A percentile compares a stretch with the other conserved stretches of the same genome.
These are phyloP conservation scores for Aspergillus homomorphus DNA, from an alignment of 495 filamentous ascomycete genomes.

Conservation along the genomic window DNA sequence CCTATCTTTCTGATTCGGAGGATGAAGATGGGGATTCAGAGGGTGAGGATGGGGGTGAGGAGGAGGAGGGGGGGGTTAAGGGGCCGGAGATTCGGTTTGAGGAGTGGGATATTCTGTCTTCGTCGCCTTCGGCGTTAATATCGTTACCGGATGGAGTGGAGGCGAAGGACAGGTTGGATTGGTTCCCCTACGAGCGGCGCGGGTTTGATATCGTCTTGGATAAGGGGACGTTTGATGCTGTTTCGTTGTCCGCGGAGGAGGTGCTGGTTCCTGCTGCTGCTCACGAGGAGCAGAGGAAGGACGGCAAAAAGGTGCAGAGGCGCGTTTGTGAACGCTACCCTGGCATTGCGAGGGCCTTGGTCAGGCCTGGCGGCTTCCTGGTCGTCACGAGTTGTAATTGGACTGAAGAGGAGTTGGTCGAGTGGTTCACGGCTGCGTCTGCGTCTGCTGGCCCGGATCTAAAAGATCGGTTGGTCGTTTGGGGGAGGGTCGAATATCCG, in stretches of 20 bases:
- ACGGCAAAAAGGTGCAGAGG: conserved; percentile 28
- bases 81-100: conserved; percentile 54
- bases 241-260: conserved; percentile 66
- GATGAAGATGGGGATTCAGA: conserved; percentile 40
- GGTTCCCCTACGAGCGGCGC: conserved; percentile 32
- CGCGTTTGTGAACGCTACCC: conserved; percentile 73
- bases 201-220: conserved; percentile 88
- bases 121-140: not conserved
- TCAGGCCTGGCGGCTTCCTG: conserved; percentile 68
- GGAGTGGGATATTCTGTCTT: conserved; percentile 70
- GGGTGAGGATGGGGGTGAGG: conserved; percentile 13
- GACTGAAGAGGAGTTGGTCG: conserved; percentile 82
- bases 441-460: conserved; percentile 9
- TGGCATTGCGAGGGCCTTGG: conserved; percentile 56
- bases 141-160: conserved; percentile 22
- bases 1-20: conserved; percentile 37
- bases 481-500: conserved; percentile 72
- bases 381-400: conserved; percentile 96
- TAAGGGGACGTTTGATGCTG: conserved; percentile 96
- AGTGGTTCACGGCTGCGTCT: conserved; percentile 60
- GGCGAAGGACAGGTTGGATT: conserved; percentile 26
- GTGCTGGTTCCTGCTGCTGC: no score
- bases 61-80: conserved; percentile 17
- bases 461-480: conserved; percentile 47
- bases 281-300: not conserved